These are phyloP conservation scores for Astragalus membranaceus DNA, from an alignment of 306 rosid genomes.

Conservation along the genomic window DNA sequence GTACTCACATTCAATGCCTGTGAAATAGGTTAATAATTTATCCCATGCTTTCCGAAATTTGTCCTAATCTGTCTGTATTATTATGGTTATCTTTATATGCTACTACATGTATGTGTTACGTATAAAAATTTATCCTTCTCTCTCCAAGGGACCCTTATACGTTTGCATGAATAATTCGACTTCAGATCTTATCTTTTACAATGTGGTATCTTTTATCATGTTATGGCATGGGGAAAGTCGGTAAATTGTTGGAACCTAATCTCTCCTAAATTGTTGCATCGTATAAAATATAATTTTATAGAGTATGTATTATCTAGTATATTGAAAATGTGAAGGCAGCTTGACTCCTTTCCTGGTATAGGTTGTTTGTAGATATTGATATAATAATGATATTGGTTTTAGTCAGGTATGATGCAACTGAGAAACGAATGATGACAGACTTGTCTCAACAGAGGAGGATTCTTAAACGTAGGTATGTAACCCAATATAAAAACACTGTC, in stretches of 20 bases:
- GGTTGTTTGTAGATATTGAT: constrained; percentile 1
- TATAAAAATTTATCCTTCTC: background rate
- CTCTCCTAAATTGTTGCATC: background rate
- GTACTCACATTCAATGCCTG: constrained; percentile 77
- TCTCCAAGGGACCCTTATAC: background rate
- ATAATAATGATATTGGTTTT: constrained; percentile 39
- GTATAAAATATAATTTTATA: background rate
- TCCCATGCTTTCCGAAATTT: background rate
- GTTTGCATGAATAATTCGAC: background rate
- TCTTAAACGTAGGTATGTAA: constrained; percentile 76
- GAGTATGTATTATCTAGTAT: background rate
- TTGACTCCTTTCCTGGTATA: background rate
- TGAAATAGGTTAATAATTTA: constrained; percentile 63
- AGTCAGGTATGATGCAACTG: constrained; percentile 81
- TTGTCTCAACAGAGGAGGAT: constrained; percentile 73
- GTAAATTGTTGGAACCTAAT: background rate
- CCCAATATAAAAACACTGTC: background rate
- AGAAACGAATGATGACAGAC: constrained; percentile 52
- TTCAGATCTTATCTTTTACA: background rate
- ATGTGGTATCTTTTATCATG: background rate
- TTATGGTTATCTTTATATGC: background rate
- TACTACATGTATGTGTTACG: background rate
- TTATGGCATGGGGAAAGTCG: background rate
- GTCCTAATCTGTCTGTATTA: background rate
- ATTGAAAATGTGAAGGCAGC: background rate